phyloP scores from a whole-genome alignment of 2,329 filamentous ascomycete species.

The Westerdykella ornata region DNA sequence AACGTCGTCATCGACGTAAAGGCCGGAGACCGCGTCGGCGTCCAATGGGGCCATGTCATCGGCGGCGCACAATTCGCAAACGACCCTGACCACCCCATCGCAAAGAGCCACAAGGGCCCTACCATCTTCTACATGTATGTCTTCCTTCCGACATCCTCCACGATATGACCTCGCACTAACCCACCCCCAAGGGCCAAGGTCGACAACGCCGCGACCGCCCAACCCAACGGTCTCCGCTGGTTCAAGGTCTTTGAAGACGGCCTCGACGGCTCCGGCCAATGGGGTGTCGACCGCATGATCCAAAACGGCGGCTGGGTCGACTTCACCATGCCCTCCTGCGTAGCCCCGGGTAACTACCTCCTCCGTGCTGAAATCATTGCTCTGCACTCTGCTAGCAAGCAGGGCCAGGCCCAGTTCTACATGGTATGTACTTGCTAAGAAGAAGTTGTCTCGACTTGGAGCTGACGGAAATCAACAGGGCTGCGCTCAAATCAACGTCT shows the following conservation, averaged over 20 bases:
- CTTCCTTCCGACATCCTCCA: background rate
- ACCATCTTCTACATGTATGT: constrained; percentile 35
- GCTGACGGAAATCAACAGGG: constrained; percentile 13
- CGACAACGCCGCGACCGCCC: constrained; percentile 34
- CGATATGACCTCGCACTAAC: constrained; percentile 3
- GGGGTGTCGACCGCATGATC: constrained; percentile 49
- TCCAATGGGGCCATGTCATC: constrained; percentile 50
- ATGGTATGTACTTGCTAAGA: background rate
- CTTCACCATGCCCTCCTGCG: constrained; percentile 27
- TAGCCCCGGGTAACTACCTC: constrained; percentile 35
- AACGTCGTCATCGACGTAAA: constrained; percentile 45
- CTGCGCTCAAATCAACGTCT: constrained; percentile 35
- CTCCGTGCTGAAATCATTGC: constrained; percentile 39
- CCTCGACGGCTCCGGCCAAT: constrained; percentile 37
- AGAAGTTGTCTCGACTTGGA: too few relatives aligned
- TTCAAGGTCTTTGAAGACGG: constrained; percentile 41
- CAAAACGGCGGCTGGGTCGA: constrained; percentile 42
- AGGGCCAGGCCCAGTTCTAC: constrained; percentile 28
- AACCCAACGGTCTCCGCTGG: constrained; percentile 37
- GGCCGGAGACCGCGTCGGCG: constrained; percentile 48
- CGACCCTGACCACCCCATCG: constrained; percentile 47
- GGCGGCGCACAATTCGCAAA: constrained; percentile 47
- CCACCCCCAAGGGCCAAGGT: constrained; percentile 30
- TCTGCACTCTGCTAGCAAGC: constrained; percentile 30
- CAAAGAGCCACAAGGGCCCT: constrained; percentile 44